Evolutionary conservation across 2,329 filamentous ascomycete genomes (phyloP).

Genomic region (Colletotrichum scovillei): DNA sequence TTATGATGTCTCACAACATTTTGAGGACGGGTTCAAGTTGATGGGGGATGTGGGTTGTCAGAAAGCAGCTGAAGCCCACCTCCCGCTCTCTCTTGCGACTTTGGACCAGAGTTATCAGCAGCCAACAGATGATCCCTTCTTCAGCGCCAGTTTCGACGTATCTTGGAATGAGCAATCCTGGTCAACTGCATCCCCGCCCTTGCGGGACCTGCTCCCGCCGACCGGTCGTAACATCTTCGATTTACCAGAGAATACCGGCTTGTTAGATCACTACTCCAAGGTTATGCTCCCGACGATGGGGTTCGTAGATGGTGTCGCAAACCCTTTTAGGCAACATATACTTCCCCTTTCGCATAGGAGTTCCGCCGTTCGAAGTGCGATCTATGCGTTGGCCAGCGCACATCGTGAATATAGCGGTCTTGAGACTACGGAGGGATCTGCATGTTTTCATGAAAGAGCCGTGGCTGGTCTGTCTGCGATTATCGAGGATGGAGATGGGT

Average conservation of each 20-base stretch:
- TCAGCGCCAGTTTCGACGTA: slow-evolving; percentile 13
- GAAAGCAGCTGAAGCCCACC: not conserved
- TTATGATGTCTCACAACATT: not conserved
- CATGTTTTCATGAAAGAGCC: slow-evolving; percentile 27
- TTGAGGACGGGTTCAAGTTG: slow-evolving; percentile 8
- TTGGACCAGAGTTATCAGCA: slow-evolving; percentile 6
- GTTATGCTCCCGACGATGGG: slow-evolving; percentile 22
- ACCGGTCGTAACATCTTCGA: not conserved
- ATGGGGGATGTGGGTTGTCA: slow-evolving; percentile 3
- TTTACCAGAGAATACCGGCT: slow-evolving; percentile 23
- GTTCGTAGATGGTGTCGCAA: slow-evolving; percentile 8
- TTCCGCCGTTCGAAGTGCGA: slow-evolving; percentile 29
- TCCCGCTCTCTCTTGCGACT: not conserved
- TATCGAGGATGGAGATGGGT: slow-evolving; percentile 29
- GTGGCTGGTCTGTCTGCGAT: slow-evolving; percentile 19
- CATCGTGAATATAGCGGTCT: slow-evolving; percentile 28
- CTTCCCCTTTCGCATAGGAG: slow-evolving; percentile 26
- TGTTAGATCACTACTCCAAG: slow-evolving; percentile 32
- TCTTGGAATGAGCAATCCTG: slow-evolving; percentile 21
- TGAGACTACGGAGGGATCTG: slow-evolving; percentile 27
- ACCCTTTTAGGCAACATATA: slow-evolving; percentile 26
- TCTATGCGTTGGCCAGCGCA: slow-evolving; percentile 32
- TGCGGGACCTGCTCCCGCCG: slow-evolving; percentile 6
- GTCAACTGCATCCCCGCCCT: slow-evolving; percentile 15
- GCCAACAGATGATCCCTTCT: slow-evolving; percentile 14